These are phyloP conservation scores for Tephrocybe sp. DNA, from an alignment of 768 basidiomycete genomes.

Conservation along the genomic window DNA sequence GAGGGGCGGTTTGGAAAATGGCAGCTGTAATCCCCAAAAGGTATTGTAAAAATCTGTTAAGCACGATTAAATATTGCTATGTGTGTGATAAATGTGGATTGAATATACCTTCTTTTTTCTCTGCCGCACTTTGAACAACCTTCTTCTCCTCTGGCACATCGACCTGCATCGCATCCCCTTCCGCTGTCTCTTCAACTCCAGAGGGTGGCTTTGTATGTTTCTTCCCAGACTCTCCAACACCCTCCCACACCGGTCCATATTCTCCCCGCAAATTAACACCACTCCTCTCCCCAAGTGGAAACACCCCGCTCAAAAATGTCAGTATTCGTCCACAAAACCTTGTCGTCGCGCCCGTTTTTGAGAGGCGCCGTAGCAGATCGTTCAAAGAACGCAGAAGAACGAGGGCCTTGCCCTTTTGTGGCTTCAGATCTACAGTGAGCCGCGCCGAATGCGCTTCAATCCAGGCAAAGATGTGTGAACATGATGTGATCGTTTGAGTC, in stretches of 20 bases:
- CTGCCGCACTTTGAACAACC: constrained; percentile 22
- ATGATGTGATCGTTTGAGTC: constrained; percentile 80
- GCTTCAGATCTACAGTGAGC: constrained; percentile 75
- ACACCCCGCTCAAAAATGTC: constrained; percentile 81
- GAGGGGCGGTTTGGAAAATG: constrained; percentile 76
- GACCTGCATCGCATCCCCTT: constrained; percentile 59
- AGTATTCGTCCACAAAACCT: constrained; percentile 88
- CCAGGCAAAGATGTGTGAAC: constrained; percentile 87
- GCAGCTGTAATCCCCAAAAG: constrained; percentile 87
- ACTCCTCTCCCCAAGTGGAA: constrained; percentile 84
- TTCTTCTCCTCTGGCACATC: constrained; percentile 44
- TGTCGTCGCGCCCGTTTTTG: constrained; percentile 81
- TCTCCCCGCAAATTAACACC: constrained; percentile 91
- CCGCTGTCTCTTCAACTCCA: constrained; percentile 22
- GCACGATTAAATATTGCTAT: background rate
- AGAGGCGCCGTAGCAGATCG: constrained; percentile 81
- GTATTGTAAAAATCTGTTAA: constrained; percentile 73
- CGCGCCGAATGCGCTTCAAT: constrained; percentile 70
- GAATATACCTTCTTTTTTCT: constrained; percentile 65
- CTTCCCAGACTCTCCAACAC: constrained; percentile 41
- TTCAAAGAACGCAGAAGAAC: constrained; percentile 82
- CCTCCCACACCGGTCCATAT: constrained; percentile 78
- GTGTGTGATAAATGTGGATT: too few species aligned
- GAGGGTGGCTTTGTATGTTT: constrained; percentile 29
- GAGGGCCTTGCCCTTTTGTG: constrained; percentile 86